Conservation (phyloP, 495 filamentous ascomycete species). For the Terfezia claveryi region DNA sequence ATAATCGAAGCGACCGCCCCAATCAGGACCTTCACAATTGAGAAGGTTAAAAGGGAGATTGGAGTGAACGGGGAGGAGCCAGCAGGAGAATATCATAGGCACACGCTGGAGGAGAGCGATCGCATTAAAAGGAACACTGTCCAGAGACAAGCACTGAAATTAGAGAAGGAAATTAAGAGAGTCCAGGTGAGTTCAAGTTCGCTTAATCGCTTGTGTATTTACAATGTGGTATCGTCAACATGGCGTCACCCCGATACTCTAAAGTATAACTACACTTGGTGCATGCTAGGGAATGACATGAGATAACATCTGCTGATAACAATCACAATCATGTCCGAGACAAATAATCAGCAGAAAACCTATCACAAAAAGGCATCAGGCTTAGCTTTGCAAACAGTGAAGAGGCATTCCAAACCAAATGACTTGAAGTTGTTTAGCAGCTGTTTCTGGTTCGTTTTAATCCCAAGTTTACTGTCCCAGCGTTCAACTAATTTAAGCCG, state of each 20-base stretch:
- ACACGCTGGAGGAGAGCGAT: slow-evolving; percentile 59
- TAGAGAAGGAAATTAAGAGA: slow-evolving; percentile 47
- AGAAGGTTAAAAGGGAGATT: slow-evolving; percentile 15
- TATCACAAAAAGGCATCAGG: slow-evolving; percentile 75
- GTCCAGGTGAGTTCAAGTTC: slow-evolving; percentile 31
- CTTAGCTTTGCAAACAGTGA: slow-evolving; percentile 47
- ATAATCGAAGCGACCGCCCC: slow-evolving; percentile 39
- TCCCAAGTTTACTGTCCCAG: slow-evolving; percentile 3
- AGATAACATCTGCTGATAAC: slow-evolving; percentile 19
- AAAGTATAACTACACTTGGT: too few relatives aligned
- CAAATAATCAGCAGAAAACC: slow-evolving; percentile 35
- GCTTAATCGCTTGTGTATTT: slow-evolving; percentile 19
- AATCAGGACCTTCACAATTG: slow-evolving; percentile 23
- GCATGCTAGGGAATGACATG: too few relatives aligned
- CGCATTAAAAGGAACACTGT: slow-evolving; percentile 71
- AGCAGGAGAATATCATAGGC: slow-evolving; percentile 42
- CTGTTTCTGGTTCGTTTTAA: slow-evolving; percentile 58
- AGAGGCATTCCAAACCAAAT: slow-evolving; percentile 43
- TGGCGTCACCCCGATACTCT: too few relatives aligned
- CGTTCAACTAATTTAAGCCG: too few relatives aligned
- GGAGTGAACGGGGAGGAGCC: neutral
- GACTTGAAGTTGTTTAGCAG: slow-evolving; percentile 68
- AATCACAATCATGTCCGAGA: slow-evolving; percentile 14
- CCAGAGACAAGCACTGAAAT: slow-evolving; percentile 40
- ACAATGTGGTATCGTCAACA: too few relatives aligned